Percentiles rank a stretch among this genome's conserved stretches.
Conservation (phyloP, 2,329 filamentous ascomycete genomes). For the Scedosporium apiospermum region DNA sequence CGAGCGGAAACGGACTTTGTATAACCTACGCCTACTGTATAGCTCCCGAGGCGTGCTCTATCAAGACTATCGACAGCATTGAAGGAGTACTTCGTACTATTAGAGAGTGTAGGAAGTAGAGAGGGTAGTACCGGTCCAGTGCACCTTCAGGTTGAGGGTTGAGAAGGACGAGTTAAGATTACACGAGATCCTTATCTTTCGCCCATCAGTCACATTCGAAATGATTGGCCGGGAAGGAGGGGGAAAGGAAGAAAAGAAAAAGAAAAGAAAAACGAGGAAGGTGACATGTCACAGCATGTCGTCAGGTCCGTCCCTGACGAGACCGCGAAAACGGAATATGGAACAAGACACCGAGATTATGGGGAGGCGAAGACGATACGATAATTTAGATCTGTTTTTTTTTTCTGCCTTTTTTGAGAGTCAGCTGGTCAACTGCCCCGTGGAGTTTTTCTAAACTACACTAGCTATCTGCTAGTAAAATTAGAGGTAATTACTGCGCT, state of each 20-base stretch:
- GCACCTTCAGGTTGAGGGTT: neutral
- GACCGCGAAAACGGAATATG: neutral
- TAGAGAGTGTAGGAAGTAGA: neutral
- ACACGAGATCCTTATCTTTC: neutral
- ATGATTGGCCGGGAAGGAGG: neutral
- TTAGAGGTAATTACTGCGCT: neutral
- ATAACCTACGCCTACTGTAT: no score
- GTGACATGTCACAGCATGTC: neutral
- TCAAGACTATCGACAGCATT: no score
- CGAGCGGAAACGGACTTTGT: no score
- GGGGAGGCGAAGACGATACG: neutral
- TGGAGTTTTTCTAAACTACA: neutral
- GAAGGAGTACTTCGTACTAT: no score
- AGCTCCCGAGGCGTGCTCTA: no score
- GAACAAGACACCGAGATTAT: neutral
- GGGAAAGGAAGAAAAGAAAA: neutral
- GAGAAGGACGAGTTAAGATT: neutral
- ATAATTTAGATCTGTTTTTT: neutral
- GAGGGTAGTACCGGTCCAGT: neutral
- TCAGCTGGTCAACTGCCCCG: neutral
- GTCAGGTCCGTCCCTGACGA: neutral
- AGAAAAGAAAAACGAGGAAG: neutral
- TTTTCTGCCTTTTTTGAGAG: neutral
- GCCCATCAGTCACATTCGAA: neutral
- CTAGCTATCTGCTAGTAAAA: neutral